Evolutionary conservation across 1,284 basidiomycete genomes (phyloP), one percentile per base, ranked within the genome.

Genomic region (Melampsora larici-populina): DNA sequence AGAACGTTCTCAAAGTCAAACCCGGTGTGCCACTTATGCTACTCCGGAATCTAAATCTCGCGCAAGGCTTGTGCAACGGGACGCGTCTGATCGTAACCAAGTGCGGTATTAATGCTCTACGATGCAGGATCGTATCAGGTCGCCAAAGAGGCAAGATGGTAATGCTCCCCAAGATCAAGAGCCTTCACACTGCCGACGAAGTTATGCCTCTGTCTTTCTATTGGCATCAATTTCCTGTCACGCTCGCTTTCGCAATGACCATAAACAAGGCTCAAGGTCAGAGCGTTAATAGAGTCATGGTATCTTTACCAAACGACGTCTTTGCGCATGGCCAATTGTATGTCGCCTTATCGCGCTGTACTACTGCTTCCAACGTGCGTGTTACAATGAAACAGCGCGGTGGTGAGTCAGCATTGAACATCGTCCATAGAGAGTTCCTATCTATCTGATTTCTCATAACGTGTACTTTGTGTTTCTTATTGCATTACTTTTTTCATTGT

Each of bases 321-420:
- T 64, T 64, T 64, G n/a, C n/a, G 2, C 62, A 64, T 26, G 62
- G 62, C 17, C 62, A 64, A 33, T 31, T 64, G 17, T 64, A 64
- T 64, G 62, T 64, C 7, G 62, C n/a, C 2, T 31, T 64, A 6
- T 64, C 62, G 26, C n/a, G 31, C 3, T 58, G 51, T 13, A 58
- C n/a, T n/a, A n/a, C n/a, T n/a, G n/a, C n/a, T n/a, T n/a, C n/a
- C n/a, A n/a, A n/a, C n/a, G n/a, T n/a, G n/a, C n/a, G n/a, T n/a
- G n/a, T n/a, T n/a, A n/a, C n/a, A n/a, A n/a, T n/a, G n/a, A n/a
- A n/a, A n/a, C n/a, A n/a, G n/a, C n/a, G n/a, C n/a, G n/a, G n/a
- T n/a, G n/a, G n/a, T n/a, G n/a, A n/a, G n/a, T n/a, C n/a, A n/a
- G n/a, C n/a, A n/a, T n/a, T n/a, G n/a, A n/a, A n/a, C n/a, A n/a